Conservation (phyloP, 768 basidiomycete genomes). For the Lentinula boryana region DNA sequence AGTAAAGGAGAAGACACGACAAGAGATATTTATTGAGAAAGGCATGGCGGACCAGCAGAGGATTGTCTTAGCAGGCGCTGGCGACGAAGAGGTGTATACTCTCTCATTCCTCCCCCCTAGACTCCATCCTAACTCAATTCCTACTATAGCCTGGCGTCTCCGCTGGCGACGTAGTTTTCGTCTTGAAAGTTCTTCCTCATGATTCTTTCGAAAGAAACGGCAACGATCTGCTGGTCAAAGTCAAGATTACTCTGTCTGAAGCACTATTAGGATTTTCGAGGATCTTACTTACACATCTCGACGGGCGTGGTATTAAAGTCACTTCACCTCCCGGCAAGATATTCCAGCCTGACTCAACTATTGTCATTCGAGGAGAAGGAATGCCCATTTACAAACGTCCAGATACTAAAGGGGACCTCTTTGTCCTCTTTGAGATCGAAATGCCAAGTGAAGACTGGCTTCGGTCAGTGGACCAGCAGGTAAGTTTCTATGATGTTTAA, state of each 20-base stretch:
- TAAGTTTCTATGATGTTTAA: conserved; percentile 20
- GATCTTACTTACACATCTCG: conserved; percentile 85
- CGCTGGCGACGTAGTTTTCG: conserved; percentile 88
- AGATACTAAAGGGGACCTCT: conserved; percentile 73
- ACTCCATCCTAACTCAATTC: conserved; percentile 8
- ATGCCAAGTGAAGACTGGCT: conserved; percentile 85
- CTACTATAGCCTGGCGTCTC: conserved; percentile 70
- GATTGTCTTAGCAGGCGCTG: conserved; percentile 87
- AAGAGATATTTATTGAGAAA: conserved; percentile 81
- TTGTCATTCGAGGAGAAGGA: conserved; percentile 78
- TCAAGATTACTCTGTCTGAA: conserved; percentile 88
- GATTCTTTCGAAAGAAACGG: conserved; percentile 80
- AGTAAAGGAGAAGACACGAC: conserved; percentile 81
- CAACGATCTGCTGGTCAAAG: conserved; percentile 71
- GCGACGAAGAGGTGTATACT: conserved; percentile 73
- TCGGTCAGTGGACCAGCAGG: conserved; percentile 52
- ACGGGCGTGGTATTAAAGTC: conserved; percentile 86
- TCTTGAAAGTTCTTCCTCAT: conserved; percentile 63
- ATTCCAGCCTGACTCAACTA: conserved; percentile 66
- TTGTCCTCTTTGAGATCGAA: conserved; percentile 78
- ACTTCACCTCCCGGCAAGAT: conserved; percentile 70
- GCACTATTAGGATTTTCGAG: conserved; percentile 93
- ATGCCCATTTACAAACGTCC: conserved; percentile 76
- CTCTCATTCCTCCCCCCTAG: neutral
- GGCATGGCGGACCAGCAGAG: conserved; percentile 82